Base-by-base conservation (phyloP, 2,329 filamentous ascomycete species). In the Parafenestella ontariensis region DNA sequence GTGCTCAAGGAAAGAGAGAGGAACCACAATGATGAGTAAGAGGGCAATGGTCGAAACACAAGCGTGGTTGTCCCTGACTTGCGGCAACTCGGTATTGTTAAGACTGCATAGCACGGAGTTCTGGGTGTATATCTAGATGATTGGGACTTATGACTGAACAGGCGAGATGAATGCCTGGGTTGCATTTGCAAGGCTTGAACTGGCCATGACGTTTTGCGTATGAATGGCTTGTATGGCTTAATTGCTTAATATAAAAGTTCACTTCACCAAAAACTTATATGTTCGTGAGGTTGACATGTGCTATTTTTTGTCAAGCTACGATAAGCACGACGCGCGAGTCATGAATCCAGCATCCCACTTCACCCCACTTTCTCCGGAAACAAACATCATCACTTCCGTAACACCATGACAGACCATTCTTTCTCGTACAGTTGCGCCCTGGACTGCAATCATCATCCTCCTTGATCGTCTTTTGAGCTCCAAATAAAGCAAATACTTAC, bases 321-420 rank as follows among this genome's bases (percentile, higher is more conserved):
- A 62, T 64, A 59, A 62, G 52, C 31, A 43, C 17, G 36, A n/a
- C 11, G 23, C 59, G 48, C 66, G 69, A 68, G 68, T 69, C 67
- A 70, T 68, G 67, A 46, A 2, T 54, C 34, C 18, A 43, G 46
- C 61, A 71, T 72, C 69, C 68, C 67, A 71, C 69, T 70, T 66
- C 69, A 69, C 70, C 70, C 70, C 70, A 70, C 69, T 70, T 70
- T 58, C 62, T 55, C 61, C 62, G 51, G 59, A 59, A 53, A 54
- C 45, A 46, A 53, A 45, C 60, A 58, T 56, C 46, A 57, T 46
- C 36, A 49, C 43, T 52, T 24, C 44, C 26, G 54, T 47, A 55
- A 55, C 47, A 61, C 43, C 24, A 61, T 52, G 54, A 41, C 33
- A 28, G 17, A 23, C 31, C 34, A 8, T 11, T 18, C 15, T 33